Conservation (phyloP, 176 grass and related monocot genomes). For the Avena sativa region DNA sequence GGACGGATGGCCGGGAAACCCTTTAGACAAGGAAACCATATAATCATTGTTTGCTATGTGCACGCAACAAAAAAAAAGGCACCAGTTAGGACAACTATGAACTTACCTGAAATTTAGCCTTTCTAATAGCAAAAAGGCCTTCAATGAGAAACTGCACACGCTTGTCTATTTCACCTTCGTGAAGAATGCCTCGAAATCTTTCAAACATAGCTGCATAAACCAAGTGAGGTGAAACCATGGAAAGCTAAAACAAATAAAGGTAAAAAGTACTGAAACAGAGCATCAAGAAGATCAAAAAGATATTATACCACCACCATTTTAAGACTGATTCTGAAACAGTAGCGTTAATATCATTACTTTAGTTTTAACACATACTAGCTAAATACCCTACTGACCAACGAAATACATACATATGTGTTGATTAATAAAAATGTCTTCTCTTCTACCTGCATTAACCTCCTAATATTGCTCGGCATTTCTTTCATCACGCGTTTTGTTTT, state of each 20-base stretch:
- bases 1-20: constrained; percentile 91
- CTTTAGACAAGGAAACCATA: constrained; percentile 51
- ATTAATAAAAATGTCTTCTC: too few relatives aligned
- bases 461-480: too few relatives aligned
- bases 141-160: constrained; percentile 94
- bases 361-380: too few relatives aligned
- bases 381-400: too few relatives aligned
- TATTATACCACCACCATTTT: not conserved
- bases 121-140: constrained; percentile 97
- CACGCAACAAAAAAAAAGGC: constrained; percentile 17
- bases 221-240: not conserved
- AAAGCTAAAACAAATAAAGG: not conserved
- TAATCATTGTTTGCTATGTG: constrained; percentile 18
- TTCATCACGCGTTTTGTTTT: too few relatives aligned
- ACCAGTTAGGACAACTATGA: constrained; percentile 23
- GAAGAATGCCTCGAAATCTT: constrained; percentile 93
- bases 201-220: constrained; percentile 88
- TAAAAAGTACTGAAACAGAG: not conserved
- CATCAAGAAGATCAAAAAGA: not conserved
- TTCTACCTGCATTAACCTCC: too few relatives aligned
- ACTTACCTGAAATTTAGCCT: constrained; percentile 94
- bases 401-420: too few relatives aligned
- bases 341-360: too few relatives aligned
- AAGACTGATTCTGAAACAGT: not conserved
- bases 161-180: constrained; percentile 98